Evolutionary conservation across 2,329 filamentous ascomycete species (phyloP), one percentile per base, ranked within the genome.

Genomic region (Calycina marina): DNA sequence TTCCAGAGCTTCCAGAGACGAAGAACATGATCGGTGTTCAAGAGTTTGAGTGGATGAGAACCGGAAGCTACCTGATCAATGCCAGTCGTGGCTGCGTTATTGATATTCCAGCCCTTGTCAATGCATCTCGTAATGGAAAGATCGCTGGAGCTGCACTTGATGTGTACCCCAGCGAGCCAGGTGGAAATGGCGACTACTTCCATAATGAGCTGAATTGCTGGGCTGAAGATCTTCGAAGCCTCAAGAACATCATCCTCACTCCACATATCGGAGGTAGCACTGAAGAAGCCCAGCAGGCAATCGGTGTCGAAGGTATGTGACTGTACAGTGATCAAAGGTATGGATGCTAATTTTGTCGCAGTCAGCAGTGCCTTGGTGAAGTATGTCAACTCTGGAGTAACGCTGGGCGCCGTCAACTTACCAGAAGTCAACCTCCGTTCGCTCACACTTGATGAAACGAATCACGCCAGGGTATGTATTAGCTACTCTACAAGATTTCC

Each of bases 221-320:
- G 83, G 78, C 74, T 16, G 76, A 86, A 50, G 86, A 94, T 40
- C 70, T 98, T 29, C 74, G 83, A 33, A 69, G 69, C 32, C 63
- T 96, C 38, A 90, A 77, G 60, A 98, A 98, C 61, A 65, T 98
- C 45, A 93, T 98, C 46, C 67, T 98, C 30, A 93, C 88, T 2
- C 90, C 90, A 14, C 90, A 98, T 56, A 96, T 98, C 51, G 90
- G 90, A 47, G 90, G 90, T 35, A 93, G 84, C 58, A 98, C 90
- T 1, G 90, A 98, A 59, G 90, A 98, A 60, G 90, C 90, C 4
- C 90, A 98, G 61, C 77, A 82, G 37, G 88, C 90, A 11, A 98
- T 98, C 54, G 90, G 90, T 46, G 69, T 92, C 26, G 90, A 98
- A 65, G 69, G 69, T 69, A 56, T 35, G 53, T 42, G 12, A 26